Conservation (phyloP, 73 alveolate genomes). For the Paramecium sexaurelia region DNA sequence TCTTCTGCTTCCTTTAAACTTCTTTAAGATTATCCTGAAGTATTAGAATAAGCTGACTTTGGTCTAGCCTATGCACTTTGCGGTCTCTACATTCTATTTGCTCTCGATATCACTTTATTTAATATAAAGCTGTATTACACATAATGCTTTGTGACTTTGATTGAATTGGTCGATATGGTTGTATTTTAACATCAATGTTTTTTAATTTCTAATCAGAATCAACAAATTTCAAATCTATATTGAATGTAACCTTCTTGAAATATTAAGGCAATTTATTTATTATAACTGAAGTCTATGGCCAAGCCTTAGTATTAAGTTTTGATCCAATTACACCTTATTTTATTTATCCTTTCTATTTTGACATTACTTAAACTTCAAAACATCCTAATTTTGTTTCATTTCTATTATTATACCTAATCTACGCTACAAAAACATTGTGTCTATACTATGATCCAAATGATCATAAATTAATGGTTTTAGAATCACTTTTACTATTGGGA, state of each 20-base stretch:
- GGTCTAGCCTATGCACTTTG: constrained; percentile 56
- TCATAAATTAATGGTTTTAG: constrained; percentile 72
- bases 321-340: constrained; percentile 50
- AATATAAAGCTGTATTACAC: not conserved
- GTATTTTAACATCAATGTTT: constrained; percentile 38
- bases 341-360: constrained; percentile 64
- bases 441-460: constrained; percentile 64
- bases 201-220: constrained; percentile 43
- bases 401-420: constrained; percentile 18
- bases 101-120: not conserved
- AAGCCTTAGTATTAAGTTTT: constrained; percentile 61
- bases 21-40: constrained; percentile 52
- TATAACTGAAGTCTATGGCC: constrained; percentile 68
- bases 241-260: constrained; percentile 56
- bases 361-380: constrained; percentile 68
- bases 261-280: constrained; percentile 53
- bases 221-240: constrained; percentile 27
- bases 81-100: constrained; percentile 46
- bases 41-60: constrained; percentile 48
- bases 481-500: constrained; percentile 71
- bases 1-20: constrained; percentile 42
- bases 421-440: constrained; percentile 36
- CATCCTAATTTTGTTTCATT: constrained; percentile 24
- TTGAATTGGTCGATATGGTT: constrained; percentile 37
- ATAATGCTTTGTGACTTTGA: not conserved